phyloP scores from a whole-genome alignment of 2,329 filamentous ascomycete genomes.

The Pyrenophora graminea region DNA sequence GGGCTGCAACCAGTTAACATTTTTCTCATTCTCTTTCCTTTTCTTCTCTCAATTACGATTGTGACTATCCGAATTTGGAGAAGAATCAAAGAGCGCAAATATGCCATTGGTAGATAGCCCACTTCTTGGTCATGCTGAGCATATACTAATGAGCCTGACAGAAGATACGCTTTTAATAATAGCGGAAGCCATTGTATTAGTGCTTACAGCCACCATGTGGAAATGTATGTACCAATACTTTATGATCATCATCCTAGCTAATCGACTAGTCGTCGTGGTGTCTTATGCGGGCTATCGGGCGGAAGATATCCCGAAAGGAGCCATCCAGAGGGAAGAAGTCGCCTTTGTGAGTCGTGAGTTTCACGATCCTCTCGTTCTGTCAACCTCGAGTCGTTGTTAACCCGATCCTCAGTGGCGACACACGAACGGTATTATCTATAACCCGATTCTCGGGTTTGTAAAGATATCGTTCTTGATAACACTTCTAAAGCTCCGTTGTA shows the following conservation, averaged over 20 bases:
- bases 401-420: slow-evolving; percentile 9
- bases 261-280: neutral
- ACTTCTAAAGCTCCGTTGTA: slow-evolving; percentile 9
- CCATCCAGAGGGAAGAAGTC: neutral
- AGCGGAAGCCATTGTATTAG: neutral
- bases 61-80: slow-evolving; percentile 9
- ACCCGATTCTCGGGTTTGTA: slow-evolving; percentile 11
- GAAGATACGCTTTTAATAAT: neutral
- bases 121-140: neutral
- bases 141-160: neutral
- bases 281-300: slow-evolving; percentile 2
- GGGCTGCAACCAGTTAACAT: slow-evolving; percentile 9
- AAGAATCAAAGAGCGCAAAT: neutral
- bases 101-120: slow-evolving; percentile 2
- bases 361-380: neutral
- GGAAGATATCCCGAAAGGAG: slow-evolving; percentile 9
- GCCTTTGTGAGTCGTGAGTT: no score
- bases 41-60: slow-evolving; percentile 1
- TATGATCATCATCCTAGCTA: neutral
- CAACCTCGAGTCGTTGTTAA: no score
- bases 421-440: slow-evolving; percentile 9
- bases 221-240: neutral
- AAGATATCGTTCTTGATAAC: slow-evolving; percentile 18
- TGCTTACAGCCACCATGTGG: neutral
- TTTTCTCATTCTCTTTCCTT: slow-evolving; percentile 10